Percentiles rank a stretch among this genome's conserved stretches.
phyloP scores from a whole-genome alignment of 306 rosid genomes.

The Aeschynomene evenia region DNA sequence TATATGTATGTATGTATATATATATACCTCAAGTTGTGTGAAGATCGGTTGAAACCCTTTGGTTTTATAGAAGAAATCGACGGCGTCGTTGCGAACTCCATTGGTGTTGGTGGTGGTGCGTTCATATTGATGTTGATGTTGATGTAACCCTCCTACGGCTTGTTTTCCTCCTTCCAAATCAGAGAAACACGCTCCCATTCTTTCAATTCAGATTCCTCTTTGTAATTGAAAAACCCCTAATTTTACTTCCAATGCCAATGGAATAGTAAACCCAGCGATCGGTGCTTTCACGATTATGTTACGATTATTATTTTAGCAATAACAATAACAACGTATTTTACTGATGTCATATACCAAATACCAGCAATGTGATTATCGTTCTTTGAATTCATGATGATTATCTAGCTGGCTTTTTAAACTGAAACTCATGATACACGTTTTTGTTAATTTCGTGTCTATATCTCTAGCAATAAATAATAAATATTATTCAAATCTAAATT shows the following conservation, averaged over 20 bases:
- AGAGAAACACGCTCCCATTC: conserved; percentile 71
- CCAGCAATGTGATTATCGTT: too few relatives aligned
- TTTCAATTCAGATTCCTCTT: neutral
- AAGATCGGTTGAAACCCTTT: conserved; percentile 46
- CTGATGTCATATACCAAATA: too few relatives aligned
- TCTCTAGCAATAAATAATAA: too few relatives aligned
- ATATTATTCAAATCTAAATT: too few relatives aligned
- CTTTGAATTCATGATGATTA: too few relatives aligned
- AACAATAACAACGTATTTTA: too few relatives aligned
- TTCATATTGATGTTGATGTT: neutral
- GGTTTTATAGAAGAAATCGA: conserved; percentile 53
- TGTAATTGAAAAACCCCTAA: neutral
- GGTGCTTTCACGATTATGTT: too few relatives aligned
- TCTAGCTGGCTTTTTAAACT: too few relatives aligned
- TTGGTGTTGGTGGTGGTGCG: neutral
- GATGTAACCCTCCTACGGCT: conserved; percentile 47
- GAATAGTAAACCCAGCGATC: neutral
- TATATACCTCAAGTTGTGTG: conserved; percentile 52
- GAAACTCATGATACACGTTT: too few relatives aligned
- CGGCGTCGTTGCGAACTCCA: conserved; percentile 60
- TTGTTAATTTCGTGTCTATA: too few relatives aligned
- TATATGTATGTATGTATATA: neutral
- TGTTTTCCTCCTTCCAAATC: conserved; percentile 62
- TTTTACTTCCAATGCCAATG: neutral
- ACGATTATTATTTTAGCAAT: too few relatives aligned